Conservation (phyloP, 2,329 filamentous ascomycete species). For the Trichoderma harzianum region DNA sequence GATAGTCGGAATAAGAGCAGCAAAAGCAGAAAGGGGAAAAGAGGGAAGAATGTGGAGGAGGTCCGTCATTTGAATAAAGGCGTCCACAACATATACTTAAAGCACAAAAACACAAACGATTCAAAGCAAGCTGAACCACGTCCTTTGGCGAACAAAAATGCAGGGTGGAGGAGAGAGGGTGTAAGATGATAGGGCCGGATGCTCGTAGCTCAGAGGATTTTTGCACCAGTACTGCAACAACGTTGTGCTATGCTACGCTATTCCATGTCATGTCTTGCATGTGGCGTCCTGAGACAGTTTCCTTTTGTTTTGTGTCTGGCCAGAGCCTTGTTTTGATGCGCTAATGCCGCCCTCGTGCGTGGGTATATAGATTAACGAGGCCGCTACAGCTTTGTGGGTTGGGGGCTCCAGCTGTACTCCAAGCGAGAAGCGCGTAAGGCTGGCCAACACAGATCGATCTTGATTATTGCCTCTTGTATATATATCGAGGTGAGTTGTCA, state of each 20-base stretch:
- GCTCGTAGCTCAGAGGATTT: background rate
- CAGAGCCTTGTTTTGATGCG: background rate
- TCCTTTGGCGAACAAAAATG: background rate
- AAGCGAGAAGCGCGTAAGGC: background rate
- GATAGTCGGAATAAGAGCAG: slow-evolving; percentile 72
- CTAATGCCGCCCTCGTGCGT: background rate
- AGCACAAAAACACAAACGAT: background rate
- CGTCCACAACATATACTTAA: background rate
- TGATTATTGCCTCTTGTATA: background rate
- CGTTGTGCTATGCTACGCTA: background rate
- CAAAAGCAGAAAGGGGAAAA: slow-evolving; percentile 69
- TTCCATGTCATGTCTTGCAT: background rate
- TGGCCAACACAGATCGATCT: background rate
- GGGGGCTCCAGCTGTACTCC: background rate
- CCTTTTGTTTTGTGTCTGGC: background rate
- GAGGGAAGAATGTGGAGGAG: slow-evolving; percentile 76
- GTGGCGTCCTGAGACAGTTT: slow-evolving; percentile 9
- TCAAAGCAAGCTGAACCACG: background rate
- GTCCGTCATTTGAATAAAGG: slow-evolving; percentile 67
- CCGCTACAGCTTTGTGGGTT: background rate
- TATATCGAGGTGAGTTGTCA: background rate
- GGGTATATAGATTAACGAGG: slow-evolving; percentile 1
- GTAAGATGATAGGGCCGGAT: slow-evolving; percentile 17
- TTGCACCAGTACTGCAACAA: background rate
- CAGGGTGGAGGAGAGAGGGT: slow-evolving; percentile 7